These are phyloP conservation scores for Aschersonia sp. DNA, from an alignment of 2,329 filamentous ascomycete genomes.

Conservation along the genomic window DNA sequence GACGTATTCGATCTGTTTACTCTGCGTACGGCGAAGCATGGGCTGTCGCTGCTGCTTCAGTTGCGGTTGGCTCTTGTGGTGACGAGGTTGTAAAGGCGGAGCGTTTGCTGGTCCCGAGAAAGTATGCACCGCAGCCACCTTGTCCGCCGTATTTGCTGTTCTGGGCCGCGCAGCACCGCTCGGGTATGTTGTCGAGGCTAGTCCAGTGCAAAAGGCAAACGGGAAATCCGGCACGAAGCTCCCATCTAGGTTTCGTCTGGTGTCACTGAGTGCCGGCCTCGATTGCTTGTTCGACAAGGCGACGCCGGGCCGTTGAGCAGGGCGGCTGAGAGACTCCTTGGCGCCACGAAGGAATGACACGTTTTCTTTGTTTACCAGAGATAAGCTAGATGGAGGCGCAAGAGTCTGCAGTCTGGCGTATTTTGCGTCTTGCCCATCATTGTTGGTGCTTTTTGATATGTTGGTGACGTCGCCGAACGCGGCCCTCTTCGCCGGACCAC, in stretches of 20 bases:
- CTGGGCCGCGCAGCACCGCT: not conserved
- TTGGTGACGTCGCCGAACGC: constrained; percentile 79
- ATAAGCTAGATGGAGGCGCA: constrained; percentile 10
- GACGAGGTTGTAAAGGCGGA: constrained; percentile 24
- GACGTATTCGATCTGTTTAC: constrained; percentile 20
- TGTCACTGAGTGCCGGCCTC: constrained; percentile 1
- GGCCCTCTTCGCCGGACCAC: constrained; percentile 51
- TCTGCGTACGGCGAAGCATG: constrained; percentile 27
- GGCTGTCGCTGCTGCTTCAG: constrained; percentile 27
- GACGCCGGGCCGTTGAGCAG: constrained; percentile 16
- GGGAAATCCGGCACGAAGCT: constrained; percentile 4
- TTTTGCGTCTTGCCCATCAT: constrained; percentile 20
- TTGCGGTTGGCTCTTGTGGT: constrained; percentile 39
- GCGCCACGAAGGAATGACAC: constrained; percentile 7
- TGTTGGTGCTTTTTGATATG: constrained; percentile 26
- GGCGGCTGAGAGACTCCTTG: constrained; percentile 23
- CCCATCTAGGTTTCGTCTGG: constrained; percentile 10
- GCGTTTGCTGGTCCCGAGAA: constrained; percentile 7
- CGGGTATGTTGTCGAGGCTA: not conserved
- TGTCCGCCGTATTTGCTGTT: constrained; percentile 2
- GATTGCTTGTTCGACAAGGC: constrained; percentile 1
- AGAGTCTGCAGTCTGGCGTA: constrained; percentile 15
- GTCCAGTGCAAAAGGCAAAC: constrained; percentile 2
- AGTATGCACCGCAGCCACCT: constrained; percentile 1
- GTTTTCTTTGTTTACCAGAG: constrained; percentile 31